Evolutionary conservation across 306 rosid species (phyloP).

Genomic region (Carpinus viminea): DNA sequence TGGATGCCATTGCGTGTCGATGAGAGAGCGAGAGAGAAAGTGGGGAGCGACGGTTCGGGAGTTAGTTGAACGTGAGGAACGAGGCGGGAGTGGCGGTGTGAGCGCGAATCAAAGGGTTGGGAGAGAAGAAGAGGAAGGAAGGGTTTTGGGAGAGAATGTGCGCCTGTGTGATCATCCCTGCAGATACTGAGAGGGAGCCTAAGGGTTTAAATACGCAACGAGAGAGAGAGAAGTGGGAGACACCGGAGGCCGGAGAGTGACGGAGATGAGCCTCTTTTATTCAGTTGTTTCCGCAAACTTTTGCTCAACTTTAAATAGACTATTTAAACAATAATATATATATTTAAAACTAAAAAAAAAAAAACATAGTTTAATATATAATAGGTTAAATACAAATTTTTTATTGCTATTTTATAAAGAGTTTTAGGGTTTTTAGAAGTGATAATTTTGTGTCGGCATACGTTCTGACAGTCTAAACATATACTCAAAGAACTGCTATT

Average conservation of each 20-base stretch:
- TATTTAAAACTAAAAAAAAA: no score
- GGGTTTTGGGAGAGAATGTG: slow-evolving; percentile 20
- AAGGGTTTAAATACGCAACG: neutral
- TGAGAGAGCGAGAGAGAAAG: neutral
- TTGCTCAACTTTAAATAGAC: no score
- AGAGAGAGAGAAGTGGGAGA: neutral
- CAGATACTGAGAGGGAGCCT: neutral
- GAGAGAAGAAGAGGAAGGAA: neutral
- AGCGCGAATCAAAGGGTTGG: slow-evolving; percentile 1
- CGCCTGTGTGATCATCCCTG: slow-evolving; percentile 43
- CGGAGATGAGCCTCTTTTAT: neutral
- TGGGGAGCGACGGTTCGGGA: neutral
- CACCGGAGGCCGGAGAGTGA: neutral
- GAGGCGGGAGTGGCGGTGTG: slow-evolving; percentile 1
- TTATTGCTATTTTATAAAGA: no score
- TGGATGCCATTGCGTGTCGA: slow-evolving; percentile 35
- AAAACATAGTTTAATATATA: no score
- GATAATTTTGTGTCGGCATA: no score
- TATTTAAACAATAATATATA: no score
- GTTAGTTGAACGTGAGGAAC: slow-evolving; percentile 7
- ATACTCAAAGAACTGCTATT: no score
- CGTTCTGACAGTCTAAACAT: no score
- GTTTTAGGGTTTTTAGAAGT: no score
- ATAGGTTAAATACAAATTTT: no score
- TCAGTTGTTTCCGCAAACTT: no score